Percentiles rank a stretch among this genome's conserved stretches.
Evolutionary conservation across 1,284 basidiomycete genomes (phyloP).

Genomic region (Cryptococcus wingfieldii): DNA sequence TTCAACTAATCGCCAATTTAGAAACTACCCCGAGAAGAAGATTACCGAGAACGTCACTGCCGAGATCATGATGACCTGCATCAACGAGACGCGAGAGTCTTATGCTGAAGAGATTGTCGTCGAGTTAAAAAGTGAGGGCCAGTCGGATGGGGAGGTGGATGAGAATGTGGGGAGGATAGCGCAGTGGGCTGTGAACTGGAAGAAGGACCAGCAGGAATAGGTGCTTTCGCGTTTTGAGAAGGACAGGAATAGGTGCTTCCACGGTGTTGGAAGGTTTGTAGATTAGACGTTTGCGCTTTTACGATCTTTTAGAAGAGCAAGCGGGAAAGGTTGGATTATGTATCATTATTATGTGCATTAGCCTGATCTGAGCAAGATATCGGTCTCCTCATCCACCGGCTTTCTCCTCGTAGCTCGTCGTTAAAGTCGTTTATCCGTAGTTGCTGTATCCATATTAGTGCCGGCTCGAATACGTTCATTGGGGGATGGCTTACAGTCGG

Average conservation of each 20-base stretch:
- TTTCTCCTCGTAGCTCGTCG: not conserved
- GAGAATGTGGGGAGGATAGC: constrained; percentile 79
- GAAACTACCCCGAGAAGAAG: constrained; percentile 84
- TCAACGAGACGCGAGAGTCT: constrained; percentile 80
- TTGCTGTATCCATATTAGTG: constrained; percentile 5
- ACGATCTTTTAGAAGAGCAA: not conserved
- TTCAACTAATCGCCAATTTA: not conserved
- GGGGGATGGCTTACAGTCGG: constrained; percentile 57
- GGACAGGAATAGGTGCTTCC: not conserved
- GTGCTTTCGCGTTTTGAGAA: not conserved
- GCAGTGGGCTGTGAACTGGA: constrained; percentile 79
- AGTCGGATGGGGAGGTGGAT: constrained; percentile 64
- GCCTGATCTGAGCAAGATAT: not conserved
- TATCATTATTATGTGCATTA: constrained; percentile 10
- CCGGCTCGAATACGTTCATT: not conserved
- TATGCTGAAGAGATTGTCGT: constrained; percentile 84
- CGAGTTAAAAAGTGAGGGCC: constrained; percentile 73
- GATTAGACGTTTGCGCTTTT: not conserved
- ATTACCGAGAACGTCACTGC: constrained; percentile 98
- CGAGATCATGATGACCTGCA: constrained; percentile 93
- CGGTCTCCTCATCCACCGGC: not conserved
- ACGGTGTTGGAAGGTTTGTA: no score
- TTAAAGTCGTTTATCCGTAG: constrained; percentile 13
- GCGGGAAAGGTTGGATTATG: not conserved
- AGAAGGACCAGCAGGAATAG: constrained; percentile 27